Percentiles rank a stretch among this genome's conserved stretches.
phyloP scores from a whole-genome alignment of 208 protist species.

The Leptomonas pyrrhocoris region DNA sequence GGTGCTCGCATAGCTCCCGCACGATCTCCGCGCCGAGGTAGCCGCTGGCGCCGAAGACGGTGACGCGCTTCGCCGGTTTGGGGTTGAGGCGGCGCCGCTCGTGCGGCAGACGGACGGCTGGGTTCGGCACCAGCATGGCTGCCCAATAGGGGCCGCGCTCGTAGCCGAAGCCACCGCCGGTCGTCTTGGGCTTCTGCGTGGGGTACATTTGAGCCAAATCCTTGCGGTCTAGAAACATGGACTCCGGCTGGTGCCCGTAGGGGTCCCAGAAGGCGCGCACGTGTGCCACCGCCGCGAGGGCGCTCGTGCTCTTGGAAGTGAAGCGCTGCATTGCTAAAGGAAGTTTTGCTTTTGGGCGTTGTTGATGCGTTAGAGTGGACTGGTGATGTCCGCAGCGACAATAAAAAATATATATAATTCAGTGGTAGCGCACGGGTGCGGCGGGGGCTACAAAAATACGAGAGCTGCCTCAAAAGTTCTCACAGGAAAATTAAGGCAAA shows the following conservation, averaged over 20 bases:
- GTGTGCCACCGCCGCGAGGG: conserved; percentile 23
- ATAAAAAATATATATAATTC: too few relatives aligned
- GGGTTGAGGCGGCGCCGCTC: conserved; percentile 89
- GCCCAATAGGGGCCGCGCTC: conserved; percentile 90
- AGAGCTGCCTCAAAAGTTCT: too few relatives aligned
- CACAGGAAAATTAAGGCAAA: background rate
- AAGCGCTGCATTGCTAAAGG: conserved; percentile 50
- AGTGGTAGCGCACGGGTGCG: too few relatives aligned
- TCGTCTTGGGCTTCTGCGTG: conserved; percentile 86
- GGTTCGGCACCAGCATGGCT: conserved; percentile 89
- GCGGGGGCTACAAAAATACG: too few relatives aligned
- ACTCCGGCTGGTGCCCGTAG: conserved; percentile 88
- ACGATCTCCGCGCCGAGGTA: conserved; percentile 91
- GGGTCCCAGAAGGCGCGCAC: conserved; percentile 85
- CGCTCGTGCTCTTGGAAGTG: conserved; percentile 23
- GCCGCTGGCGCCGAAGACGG: conserved; percentile 86
- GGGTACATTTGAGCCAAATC: conserved; percentile 92
- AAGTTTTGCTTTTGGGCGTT: too few relatives aligned
- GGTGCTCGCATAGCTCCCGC: conserved; percentile 89
- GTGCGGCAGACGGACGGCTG: conserved; percentile 86
- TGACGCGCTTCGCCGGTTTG: conserved; percentile 87
- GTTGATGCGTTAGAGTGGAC: too few relatives aligned
- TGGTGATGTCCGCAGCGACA: too few relatives aligned
- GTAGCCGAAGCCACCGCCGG: conserved; percentile 90
- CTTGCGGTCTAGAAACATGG: conserved; percentile 90